Evolutionary conservation across 805 yeast genomes (phyloP).

Genomic region (Priceomyces haplophilus): DNA sequence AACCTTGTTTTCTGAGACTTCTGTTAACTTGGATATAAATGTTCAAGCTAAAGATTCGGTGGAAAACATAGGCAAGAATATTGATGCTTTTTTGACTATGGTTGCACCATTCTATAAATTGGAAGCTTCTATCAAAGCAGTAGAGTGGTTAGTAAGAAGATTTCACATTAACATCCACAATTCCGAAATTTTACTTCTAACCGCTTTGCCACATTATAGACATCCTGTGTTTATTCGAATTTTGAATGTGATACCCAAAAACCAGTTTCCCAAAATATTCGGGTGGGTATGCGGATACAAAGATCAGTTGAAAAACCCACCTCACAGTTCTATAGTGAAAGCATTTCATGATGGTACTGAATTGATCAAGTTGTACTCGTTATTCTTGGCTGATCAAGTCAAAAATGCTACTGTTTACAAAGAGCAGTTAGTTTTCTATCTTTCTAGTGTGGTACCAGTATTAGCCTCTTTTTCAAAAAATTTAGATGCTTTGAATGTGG

Average conservation of each 20-base stretch:
- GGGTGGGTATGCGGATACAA: conserved; percentile 68
- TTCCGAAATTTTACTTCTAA: conserved; percentile 65
- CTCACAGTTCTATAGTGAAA: conserved; percentile 66
- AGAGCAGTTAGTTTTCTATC: conserved; percentile 72
- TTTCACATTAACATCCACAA: conserved; percentile 81
- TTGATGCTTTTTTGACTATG: conserved; percentile 69
- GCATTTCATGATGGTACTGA: conserved; percentile 65
- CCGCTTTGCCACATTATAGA: conserved; percentile 78
- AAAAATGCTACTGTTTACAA: conserved; percentile 58
- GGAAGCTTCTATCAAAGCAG: conserved; percentile 72
- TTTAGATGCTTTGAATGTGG: conserved; percentile 42
- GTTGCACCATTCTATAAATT: conserved; percentile 74
- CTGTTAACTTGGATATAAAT: conserved; percentile 75
- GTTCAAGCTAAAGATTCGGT: conserved; percentile 78
- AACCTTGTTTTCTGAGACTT: conserved; percentile 79
- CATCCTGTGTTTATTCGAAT: conserved; percentile 72
- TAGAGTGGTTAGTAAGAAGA: conserved; percentile 94
- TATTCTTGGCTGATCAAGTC: conserved; percentile 49
- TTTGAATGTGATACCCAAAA: conserved; percentile 62
- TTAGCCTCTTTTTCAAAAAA: conserved; percentile 58
- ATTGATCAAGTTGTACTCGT: conserved; percentile 63
- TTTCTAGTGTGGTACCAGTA: conserved; percentile 66
- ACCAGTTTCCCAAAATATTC: conserved; percentile 70
- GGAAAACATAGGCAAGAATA: conserved; percentile 68
- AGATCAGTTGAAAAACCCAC: conserved; percentile 59